These are phyloP conservation scores for Phytopythium vexans DNA, from an alignment of 352 stramenopile species.

Conservation along the genomic window DNA sequence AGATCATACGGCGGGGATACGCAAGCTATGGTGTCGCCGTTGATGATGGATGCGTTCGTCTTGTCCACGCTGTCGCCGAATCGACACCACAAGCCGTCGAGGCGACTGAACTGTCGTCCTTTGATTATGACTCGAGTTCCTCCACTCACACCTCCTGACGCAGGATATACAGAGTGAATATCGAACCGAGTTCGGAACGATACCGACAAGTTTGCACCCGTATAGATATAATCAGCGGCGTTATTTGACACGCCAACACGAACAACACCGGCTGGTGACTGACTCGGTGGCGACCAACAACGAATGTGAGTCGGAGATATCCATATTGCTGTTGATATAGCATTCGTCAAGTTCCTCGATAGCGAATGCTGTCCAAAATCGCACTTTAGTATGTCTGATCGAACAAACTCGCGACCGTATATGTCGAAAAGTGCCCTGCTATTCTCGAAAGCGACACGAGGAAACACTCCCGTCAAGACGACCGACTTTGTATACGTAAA, in stretches of 20 bases:
- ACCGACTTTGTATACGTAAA: constrained; percentile 47
- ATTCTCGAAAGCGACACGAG: constrained; percentile 39
- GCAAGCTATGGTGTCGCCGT: constrained; percentile 29
- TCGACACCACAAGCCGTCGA: constrained; percentile 45
- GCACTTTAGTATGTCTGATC: constrained; percentile 42
- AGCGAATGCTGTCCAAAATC: constrained; percentile 17
- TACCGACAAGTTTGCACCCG: constrained; percentile 8
- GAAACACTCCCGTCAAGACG: constrained; percentile 33
- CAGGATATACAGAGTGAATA: constrained; percentile 40
- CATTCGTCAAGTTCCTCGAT: background rate
- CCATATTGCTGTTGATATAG: constrained; percentile 30
- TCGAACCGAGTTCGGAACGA: constrained; percentile 38
- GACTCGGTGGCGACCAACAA: constrained; percentile 28
- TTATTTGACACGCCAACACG: constrained; percentile 52
- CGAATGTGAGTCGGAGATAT: constrained; percentile 46
- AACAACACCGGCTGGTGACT: constrained; percentile 17
- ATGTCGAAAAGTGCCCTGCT: constrained; percentile 46
- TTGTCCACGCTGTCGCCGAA: constrained; percentile 44
- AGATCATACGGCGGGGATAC: constrained; percentile 28
- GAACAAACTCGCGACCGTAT: constrained; percentile 53
- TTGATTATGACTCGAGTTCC: constrained; percentile 53
- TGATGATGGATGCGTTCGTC: constrained; percentile 22
- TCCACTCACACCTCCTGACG: constrained; percentile 32
- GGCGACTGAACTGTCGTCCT: constrained; percentile 46
- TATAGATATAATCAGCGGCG: constrained; percentile 30